phyloP scores from a whole-genome alignment of 2,329 filamentous ascomycete species.

The Venturia pyrina region DNA sequence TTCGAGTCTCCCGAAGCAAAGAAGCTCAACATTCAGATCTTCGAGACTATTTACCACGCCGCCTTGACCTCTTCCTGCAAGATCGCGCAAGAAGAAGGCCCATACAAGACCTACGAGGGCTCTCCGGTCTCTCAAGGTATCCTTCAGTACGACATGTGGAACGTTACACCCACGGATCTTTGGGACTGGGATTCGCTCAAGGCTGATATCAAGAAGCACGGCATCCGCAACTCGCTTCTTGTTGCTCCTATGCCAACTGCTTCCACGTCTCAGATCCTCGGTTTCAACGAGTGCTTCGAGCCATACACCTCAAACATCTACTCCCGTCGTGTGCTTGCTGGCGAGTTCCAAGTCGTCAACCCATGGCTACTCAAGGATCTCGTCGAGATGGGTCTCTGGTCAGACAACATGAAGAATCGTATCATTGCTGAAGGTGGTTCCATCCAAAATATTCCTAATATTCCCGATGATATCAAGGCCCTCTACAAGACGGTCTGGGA shows the following conservation, averaged over 20 bases:
- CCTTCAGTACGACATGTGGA: constrained; percentile 98
- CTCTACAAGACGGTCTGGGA: constrained; percentile 99
- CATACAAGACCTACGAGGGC: constrained; percentile 85
- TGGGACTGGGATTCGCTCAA: constrained; percentile 94
- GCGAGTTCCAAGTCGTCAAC: constrained; percentile 99
- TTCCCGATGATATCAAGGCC: constrained; percentile 88
- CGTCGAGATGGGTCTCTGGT: constrained; percentile 96
- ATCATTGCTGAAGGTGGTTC: constrained; percentile 97
- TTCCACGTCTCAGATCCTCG: constrained; percentile 92
- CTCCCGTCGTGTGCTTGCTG: constrained; percentile 91
- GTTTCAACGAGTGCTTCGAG: constrained; percentile 99
- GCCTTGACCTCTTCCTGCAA: constrained; percentile 83
- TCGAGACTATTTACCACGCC: constrained; percentile 98
- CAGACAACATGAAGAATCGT: constrained; percentile 99
- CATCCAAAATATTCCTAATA: constrained; percentile 93
- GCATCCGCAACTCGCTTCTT: constrained; percentile 89
- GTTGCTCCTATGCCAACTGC: constrained; percentile 97
- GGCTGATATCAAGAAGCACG: constrained; percentile 82
- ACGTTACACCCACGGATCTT: constrained; percentile 81
- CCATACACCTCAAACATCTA: constrained; percentile 99
- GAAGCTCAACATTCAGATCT: constrained; percentile 94
- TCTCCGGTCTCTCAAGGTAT: constrained; percentile 91
- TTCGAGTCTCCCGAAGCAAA: constrained; percentile 94
- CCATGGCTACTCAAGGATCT: constrained; percentile 97
- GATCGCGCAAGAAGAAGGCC: constrained; percentile 69